A percentile compares a stretch with the other conserved stretches of the same genome.
Conservation (phyloP, 805 yeast species). For the Torulaspora franciscae region DNA sequence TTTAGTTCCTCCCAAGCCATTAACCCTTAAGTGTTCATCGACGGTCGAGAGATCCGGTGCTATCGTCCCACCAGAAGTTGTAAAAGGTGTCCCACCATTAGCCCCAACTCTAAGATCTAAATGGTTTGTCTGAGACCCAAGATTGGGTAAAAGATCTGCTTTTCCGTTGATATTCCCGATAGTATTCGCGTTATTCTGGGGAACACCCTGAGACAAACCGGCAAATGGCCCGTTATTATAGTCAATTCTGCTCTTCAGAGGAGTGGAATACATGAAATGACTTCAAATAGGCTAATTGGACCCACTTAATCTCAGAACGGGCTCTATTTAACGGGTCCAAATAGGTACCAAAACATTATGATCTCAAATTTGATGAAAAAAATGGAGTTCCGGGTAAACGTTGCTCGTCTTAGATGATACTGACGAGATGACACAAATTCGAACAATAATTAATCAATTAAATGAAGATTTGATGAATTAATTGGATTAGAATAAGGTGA, state of each 20-base stretch:
- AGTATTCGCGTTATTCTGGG: constrained; percentile 8
- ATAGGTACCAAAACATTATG: background rate
- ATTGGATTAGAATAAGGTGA: background rate
- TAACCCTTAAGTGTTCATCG: constrained; percentile 34
- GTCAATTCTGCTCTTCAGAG: constrained; percentile 31
- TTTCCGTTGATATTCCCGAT: constrained; percentile 1
- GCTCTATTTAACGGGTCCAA: background rate
- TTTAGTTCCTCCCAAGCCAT: constrained; percentile 33
- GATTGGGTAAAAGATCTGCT: background rate
- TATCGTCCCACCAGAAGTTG: constrained; percentile 2
- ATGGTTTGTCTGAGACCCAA: constrained; percentile 1
- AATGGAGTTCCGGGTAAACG: background rate
- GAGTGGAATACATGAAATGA: constrained; percentile 32
- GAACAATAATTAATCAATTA: background rate
- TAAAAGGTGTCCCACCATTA: constrained; percentile 2
- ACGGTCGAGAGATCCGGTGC: constrained; percentile 12
- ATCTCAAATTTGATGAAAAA: constrained; percentile 2
- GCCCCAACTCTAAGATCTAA: background rate
- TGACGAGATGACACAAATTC: background rate
- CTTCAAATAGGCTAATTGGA: background rate
- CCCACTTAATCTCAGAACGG: background rate
- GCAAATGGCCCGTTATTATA: constrained; percentile 23
- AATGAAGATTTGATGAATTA: background rate
- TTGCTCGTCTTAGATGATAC: constrained; percentile 1
- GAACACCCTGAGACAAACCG: constrained; percentile 15